Percentiles rank a stretch among this genome's conserved stretches.
phyloP scores from a whole-genome alignment of 345 rosid genomes.

The Barbarea vulgaris region DNA sequence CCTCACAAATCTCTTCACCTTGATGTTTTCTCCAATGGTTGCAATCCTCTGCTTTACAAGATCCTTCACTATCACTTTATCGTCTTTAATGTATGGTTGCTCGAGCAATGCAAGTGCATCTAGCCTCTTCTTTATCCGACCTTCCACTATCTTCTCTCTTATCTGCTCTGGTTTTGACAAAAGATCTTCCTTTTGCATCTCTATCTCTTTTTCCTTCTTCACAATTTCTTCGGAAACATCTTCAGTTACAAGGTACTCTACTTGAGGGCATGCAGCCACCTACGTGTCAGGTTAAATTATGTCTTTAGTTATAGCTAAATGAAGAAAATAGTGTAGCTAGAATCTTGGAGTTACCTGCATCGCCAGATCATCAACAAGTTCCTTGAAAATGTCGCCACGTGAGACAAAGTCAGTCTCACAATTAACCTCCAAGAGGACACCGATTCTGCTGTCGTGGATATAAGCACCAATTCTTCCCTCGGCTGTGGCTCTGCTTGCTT shows the following conservation, averaged over 20 bases:
- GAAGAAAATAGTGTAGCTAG: neutral
- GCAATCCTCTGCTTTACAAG: constrained; percentile 89
- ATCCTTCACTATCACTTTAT: constrained; percentile 85
- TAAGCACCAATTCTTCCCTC: constrained; percentile 96
- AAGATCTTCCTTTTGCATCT: constrained; percentile 97
- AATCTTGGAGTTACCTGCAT: constrained; percentile 58
- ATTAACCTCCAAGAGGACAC: constrained; percentile 88
- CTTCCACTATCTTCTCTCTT: constrained; percentile 86
- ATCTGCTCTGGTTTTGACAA: constrained; percentile 89
- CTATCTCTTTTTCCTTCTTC: constrained; percentile 83
- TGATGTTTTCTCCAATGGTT: constrained; percentile 90
- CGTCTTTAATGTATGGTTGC: constrained; percentile 92
- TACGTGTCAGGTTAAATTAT: neutral
- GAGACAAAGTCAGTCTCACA: constrained; percentile 98
- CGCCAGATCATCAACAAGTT: constrained; percentile 83
- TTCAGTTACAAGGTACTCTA: constrained; percentile 74
- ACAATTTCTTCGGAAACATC: constrained; percentile 82
- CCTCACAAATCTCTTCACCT: constrained; percentile 81
- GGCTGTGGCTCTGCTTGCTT: constrained; percentile 84
- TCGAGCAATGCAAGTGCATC: constrained; percentile 89
- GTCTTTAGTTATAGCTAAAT: constrained; percentile 6
- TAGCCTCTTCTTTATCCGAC: constrained; percentile 86
- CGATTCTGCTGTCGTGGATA: constrained; percentile 94
- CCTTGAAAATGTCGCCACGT: constrained; percentile 93
- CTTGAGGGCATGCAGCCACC: constrained; percentile 96